Percentiles rank a stretch among this genome's conserved stretches.
Conservation (phyloP, 2,329 filamentous ascomycete species). For the Xylaria sp. region DNA sequence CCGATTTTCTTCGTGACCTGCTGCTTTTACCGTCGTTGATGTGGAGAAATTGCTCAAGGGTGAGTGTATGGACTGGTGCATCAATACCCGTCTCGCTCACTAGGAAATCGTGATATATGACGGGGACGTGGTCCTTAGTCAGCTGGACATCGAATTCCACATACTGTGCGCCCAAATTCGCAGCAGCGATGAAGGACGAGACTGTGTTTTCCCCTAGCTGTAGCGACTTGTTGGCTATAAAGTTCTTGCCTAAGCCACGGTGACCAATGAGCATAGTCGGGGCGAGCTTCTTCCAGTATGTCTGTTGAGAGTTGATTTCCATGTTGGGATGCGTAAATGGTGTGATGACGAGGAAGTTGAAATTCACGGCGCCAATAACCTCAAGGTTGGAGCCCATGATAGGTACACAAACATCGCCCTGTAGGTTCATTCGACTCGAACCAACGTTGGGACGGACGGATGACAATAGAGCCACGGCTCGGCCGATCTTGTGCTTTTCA, state of each 20-base stretch:
- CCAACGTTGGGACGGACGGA: conserved; percentile 86
- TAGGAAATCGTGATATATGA: conserved; percentile 98
- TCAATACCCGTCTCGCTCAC: conserved; percentile 98
- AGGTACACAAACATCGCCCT: conserved; percentile 91
- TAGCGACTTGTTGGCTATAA: conserved; percentile 81
- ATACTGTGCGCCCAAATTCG: conserved; percentile 85
- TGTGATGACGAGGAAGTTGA: conserved; percentile 95
- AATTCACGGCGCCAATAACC: conserved; percentile 93
- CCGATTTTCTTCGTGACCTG: conserved; percentile 46
- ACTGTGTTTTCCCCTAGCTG: conserved; percentile 97
- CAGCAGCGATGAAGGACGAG: conserved; percentile 93
- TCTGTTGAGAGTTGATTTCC: conserved; percentile 88
- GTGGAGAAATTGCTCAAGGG: conserved; percentile 93
- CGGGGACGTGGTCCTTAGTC: conserved; percentile 97
- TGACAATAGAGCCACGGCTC: conserved; percentile 87
- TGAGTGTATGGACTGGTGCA: conserved; percentile 93
- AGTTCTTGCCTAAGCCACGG: conserved; percentile 88
- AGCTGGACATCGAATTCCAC: conserved; percentile 90
- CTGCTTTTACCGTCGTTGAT: conserved; percentile 72
- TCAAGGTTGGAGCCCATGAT: conserved; percentile 87
- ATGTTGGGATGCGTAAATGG: conserved; percentile 95
- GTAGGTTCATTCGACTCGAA: conserved; percentile 86
- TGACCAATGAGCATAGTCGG: conserved; percentile 84
- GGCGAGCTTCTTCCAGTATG: conserved; percentile 94
- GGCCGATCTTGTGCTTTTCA: conserved; percentile 86